Base-by-base conservation (phyloP, 306 rosid species). In the Vigna nakashimae region DNA sequence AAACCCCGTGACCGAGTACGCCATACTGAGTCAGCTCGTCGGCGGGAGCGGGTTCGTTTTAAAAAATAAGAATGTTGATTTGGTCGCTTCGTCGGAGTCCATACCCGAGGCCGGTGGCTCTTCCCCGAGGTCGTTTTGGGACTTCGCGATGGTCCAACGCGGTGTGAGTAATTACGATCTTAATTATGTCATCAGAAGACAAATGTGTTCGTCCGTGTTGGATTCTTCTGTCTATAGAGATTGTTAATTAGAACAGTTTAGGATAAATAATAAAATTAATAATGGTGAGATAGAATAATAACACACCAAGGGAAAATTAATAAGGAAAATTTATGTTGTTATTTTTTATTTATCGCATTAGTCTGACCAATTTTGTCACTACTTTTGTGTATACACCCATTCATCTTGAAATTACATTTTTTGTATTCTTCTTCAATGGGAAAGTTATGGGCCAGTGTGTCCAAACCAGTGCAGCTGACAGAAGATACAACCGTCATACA, bases 211-310 rank as follows among this genome's bases (percentile, higher is more conserved):
- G 4, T 86, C 81, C 59, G 87, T 74, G 42, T 66, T 84, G 7
- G 97, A 91, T 88, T 91, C 96, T 84, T 88, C 92, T 88, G 91
- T 86, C 16, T 95, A 95, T 84, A 88, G 80, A 52, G 91, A 92
- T 83, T 92, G 98, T 82, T 36, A 64, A 4, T 64, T 86, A 84
- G 78, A 83, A 82, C 26, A 38, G 38, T 42, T 70, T 79, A 77
- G 81, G 45, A 69, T 65, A 40, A 40, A 65, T 36, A 9, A 43
- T 2, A 43, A 45, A 7, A 8, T 36, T 5, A 30, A 26, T 6
- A 60, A 34, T 16, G 73, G 36, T n/a, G 18, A 81, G 49, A 69
- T 30, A 36, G 24, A 36, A 36, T 36, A 36, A 69, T 2, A 74
- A 77, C 15, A 65, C 50, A 55, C 10, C 15, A 71, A 55, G 52